A percentile compares a stretch with the other conserved stretches of the same genome.
Evolutionary conservation across 495 filamentous ascomycete species (phyloP).

Genomic region (Trichodelitschia bisporula): DNA sequence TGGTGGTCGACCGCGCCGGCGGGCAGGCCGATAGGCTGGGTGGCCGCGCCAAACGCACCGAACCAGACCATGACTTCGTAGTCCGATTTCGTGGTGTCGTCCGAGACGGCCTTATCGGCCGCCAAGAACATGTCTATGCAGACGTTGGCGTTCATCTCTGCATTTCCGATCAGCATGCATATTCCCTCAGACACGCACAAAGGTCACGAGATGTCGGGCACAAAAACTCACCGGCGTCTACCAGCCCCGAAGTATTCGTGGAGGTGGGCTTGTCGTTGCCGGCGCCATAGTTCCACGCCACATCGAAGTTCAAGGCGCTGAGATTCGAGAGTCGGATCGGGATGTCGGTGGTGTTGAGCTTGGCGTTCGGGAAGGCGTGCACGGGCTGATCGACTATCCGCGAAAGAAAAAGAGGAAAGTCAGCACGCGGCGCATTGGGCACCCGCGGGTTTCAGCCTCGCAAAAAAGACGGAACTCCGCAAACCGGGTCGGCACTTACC

Average conservation of each 20-base stretch:
- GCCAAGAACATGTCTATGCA: conserved; percentile 24
- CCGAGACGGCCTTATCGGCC: conserved; percentile 9
- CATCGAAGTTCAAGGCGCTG: conserved; percentile 9
- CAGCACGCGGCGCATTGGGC: too few species aligned
- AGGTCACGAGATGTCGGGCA: too few species aligned
- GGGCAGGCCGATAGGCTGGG: conserved; percentile 11
- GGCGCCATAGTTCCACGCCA: conserved; percentile 18
- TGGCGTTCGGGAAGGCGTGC: conserved; percentile 19
- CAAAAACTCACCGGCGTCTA: too few species aligned
- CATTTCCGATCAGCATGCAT: too few species aligned
- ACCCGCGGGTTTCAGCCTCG: too few species aligned
- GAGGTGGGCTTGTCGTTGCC: conserved; percentile 9
- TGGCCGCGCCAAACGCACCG: conserved; percentile 5
- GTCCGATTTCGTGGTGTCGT: conserved; percentile 11
- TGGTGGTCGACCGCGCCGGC: conserved; percentile 3
- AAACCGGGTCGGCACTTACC: too few species aligned
- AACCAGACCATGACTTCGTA: conserved; percentile 26
- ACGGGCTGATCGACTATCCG: conserved; percentile 12
- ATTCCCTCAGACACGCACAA: too few species aligned
- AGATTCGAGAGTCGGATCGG: conserved; percentile 10
- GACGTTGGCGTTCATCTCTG: conserved; percentile 18
- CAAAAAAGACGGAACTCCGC: too few species aligned
- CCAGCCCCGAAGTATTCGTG: conserved; percentile 7
- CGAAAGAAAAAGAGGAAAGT: too few species aligned
- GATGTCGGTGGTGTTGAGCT: conserved; percentile 4